Evolutionary conservation across 2,329 filamentous ascomycete species (phyloP), one percentile per base, ranked within the genome.

Genomic region (Colletotrichum lentis): DNA sequence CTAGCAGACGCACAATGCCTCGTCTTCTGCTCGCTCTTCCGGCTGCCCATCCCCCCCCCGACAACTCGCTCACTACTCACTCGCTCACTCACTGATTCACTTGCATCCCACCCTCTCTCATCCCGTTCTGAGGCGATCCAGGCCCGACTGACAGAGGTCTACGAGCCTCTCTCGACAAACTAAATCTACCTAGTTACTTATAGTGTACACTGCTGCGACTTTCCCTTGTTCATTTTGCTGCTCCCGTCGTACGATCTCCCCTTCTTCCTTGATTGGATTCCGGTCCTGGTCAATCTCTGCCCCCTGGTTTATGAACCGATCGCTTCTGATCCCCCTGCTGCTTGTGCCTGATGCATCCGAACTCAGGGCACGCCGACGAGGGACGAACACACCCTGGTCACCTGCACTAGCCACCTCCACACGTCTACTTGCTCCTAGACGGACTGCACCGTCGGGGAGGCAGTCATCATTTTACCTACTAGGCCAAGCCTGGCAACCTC

Each of bases 331-430:
- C 50, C 66, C 66, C 63, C 50, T 67, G 63, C 41, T 58, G 58
- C 56, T 67, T 62, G 56, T 54, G 63, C 62, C 57, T 62, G 62
- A 60, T 69, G 67, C 67, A 69, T 66, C 67, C 67, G 63, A 69
- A 69, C 65, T 65, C 55, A 67, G 50, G 53, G 43, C 46, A 69
- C 44, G 47, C 37, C 39, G 55, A 56, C 55, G 55, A 61, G 56
- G 50, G 66, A 69, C 50, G 66, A 67, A 69, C 66, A 66, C 46
- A 62, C 44, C 63, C 67, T 58, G 43, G 67, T 62, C 52, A 27
- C 41, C 49, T 55, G 47, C 64, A 61, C 59, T 70, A 70, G 68
- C 64, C 59, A 70, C 64, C 64, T 69, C 68, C 68, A 70, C 67
- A 69, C 54, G 55, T 55, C 62, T 60, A 58, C 68, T 27, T 53